These are phyloP conservation scores for Rhizophagus prolifer DNA, from an alignment of 192 early-diverging fungal genomes.

Conservation along the genomic window DNA sequence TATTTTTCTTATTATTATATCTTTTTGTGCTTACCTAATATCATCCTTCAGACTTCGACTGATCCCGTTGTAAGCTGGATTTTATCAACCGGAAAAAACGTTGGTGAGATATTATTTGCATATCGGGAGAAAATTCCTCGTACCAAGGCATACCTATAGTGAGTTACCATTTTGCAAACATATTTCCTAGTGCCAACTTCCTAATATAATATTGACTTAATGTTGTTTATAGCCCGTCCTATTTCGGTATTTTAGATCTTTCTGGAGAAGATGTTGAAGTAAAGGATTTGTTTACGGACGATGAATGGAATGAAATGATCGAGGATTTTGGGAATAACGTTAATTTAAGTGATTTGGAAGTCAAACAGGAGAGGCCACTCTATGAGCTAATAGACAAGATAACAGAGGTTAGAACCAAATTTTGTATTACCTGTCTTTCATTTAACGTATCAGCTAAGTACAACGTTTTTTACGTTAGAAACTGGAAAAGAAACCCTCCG, in stretches of 20 bases:
- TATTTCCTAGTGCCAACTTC: constrained; percentile 4
- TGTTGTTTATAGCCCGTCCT: constrained; percentile 21
- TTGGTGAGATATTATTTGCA: neutral
- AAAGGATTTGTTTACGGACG: constrained; percentile 23
- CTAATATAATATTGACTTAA: too few species aligned
- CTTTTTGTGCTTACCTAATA: too few species aligned
- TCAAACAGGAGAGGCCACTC: neutral
- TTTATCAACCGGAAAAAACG: neutral
- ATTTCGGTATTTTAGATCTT: constrained; percentile 26
- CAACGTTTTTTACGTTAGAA: too few species aligned
- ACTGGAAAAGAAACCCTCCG: neutral
- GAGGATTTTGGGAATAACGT: constrained; percentile 11
- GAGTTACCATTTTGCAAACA: constrained; percentile 6
- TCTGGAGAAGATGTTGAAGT: constrained; percentile 15
- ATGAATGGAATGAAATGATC: constrained; percentile 25
- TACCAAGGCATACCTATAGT: constrained; percentile 12
- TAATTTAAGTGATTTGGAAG: constrained; percentile 15
- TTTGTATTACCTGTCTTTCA: constrained; percentile 17
- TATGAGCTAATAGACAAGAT: constrained; percentile 24
- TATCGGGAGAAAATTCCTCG: neutral
- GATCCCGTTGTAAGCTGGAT: neutral
- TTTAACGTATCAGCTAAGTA: constrained; percentile 16
- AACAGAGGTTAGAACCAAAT: neutral
- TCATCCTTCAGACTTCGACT: neutral
- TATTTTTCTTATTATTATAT: too few species aligned